Percentiles rank a stretch among this genome's conserved stretches.
Evolutionary conservation across 352 stramenopile genomes (phyloP).

Genomic region (Phytophthora uliginosa): DNA sequence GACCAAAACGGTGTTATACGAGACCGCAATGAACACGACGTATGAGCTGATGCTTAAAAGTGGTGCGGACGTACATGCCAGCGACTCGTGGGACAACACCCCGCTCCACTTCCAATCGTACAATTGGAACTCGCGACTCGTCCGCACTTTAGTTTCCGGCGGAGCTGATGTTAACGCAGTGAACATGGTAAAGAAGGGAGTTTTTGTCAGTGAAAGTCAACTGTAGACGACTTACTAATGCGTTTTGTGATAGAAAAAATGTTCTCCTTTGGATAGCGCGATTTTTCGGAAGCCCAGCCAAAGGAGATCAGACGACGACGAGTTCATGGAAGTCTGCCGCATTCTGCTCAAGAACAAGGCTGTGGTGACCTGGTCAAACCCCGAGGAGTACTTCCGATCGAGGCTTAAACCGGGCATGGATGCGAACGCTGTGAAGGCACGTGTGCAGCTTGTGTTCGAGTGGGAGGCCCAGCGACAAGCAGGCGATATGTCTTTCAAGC

Average conservation of each 20-base stretch:
- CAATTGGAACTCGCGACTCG: constrained; percentile 1
- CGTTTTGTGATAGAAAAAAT: background rate
- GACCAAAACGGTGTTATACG: background rate
- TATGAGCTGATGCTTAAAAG: background rate
- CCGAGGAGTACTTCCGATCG: background rate
- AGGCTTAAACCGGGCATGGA: background rate
- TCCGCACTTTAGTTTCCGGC: background rate
- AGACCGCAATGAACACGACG: background rate
- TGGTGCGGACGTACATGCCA: background rate
- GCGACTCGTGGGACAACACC: background rate
- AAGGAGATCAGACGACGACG: background rate
- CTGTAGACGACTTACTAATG: background rate
- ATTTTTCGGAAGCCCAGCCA: background rate
- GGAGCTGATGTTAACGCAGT: background rate
- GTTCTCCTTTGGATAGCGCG: background rate
- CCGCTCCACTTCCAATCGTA: background rate
- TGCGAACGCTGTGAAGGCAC: background rate
- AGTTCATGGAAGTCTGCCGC: constrained; percentile 1
- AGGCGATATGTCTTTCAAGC: constrained; percentile 1
- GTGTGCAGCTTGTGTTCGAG: background rate
- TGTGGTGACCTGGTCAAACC: background rate
- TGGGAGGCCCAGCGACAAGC: background rate
- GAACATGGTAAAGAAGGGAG: background rate
- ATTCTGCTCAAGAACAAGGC: constrained; percentile 3
- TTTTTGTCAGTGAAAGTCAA: no score